phyloP scores from a whole-genome alignment of 1,139 yeast genomes.

The Saccharomyces pastorianus region DNA sequence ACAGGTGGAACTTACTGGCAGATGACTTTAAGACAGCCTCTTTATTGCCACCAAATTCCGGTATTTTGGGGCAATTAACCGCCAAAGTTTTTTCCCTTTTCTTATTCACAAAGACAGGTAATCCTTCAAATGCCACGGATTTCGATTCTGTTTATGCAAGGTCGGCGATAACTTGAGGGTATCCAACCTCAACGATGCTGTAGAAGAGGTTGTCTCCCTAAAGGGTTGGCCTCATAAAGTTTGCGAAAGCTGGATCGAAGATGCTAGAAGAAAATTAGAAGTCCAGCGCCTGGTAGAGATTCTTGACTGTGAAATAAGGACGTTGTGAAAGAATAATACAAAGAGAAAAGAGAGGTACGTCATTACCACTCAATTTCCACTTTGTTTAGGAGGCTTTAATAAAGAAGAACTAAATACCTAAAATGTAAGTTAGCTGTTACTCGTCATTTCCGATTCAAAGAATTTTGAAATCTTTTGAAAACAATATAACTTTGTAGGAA shows the following conservation, averaged over 20 bases:
- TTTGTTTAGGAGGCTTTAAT: neutral
- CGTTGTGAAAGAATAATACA: slow-evolving; percentile 11
- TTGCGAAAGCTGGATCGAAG: slow-evolving; percentile 85
- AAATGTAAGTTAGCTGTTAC: neutral
- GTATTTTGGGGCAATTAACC: slow-evolving; percentile 82
- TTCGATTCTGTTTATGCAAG: slow-evolving; percentile 84
- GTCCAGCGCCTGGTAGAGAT: slow-evolving; percentile 65
- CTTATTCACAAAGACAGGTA: slow-evolving; percentile 57
- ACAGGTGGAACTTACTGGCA: slow-evolving; percentile 66
- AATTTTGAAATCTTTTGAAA: neutral
- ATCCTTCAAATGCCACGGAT: slow-evolving; percentile 74
- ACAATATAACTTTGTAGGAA: neutral
- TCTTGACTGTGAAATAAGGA: slow-evolving; percentile 36
- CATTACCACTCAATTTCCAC: neutral
- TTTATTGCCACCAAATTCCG: slow-evolving; percentile 88
- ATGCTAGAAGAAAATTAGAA: slow-evolving; percentile 84
- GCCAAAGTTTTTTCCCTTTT: slow-evolving; percentile 71
- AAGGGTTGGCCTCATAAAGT: slow-evolving; percentile 91
- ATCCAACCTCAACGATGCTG: slow-evolving; percentile 79
- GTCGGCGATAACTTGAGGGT: slow-evolving; percentile 69
- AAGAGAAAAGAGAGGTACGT: neutral
- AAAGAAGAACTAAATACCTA: slow-evolving; percentile 1
- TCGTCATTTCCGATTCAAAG: neutral
- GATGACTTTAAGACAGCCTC: slow-evolving; percentile 89
- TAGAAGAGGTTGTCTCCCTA: slow-evolving; percentile 81